These are phyloP conservation scores for Serpula lacrymans DNA, from an alignment of 768 basidiomycete species.

Conservation along the genomic window DNA sequence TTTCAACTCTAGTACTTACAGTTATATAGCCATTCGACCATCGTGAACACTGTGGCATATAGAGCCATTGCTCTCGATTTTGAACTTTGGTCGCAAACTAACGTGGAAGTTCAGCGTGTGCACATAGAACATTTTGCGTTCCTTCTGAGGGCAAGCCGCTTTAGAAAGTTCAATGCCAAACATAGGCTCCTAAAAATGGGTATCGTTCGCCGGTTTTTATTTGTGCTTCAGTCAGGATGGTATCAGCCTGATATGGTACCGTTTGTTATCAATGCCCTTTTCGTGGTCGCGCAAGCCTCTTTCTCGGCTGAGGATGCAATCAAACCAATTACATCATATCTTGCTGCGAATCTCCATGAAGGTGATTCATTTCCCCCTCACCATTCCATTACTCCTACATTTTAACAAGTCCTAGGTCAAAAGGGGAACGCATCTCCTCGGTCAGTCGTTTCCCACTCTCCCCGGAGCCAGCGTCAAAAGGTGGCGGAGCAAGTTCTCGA, in stretches of 20 bases:
- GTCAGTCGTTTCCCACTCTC: constrained; percentile 56
- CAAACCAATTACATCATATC: constrained; percentile 82
- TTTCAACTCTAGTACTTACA: constrained; percentile 2
- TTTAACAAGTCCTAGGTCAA: too few relatives aligned
- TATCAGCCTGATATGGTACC: constrained; percentile 51
- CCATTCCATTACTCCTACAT: neutral
- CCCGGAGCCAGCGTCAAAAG: constrained; percentile 44
- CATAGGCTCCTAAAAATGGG: constrained; percentile 70
- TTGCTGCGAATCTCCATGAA: constrained; percentile 76
- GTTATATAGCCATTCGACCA: constrained; percentile 65
- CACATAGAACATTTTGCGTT: constrained; percentile 82
- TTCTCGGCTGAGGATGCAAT: constrained; percentile 73
- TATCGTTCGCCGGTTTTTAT: constrained; percentile 74
- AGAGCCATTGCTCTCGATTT: constrained; percentile 84
- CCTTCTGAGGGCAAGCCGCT: constrained; percentile 68
- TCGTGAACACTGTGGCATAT: constrained; percentile 82
- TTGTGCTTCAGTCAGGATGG: constrained; percentile 76
- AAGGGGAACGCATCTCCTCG: constrained; percentile 44
- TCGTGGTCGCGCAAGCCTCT: constrained; percentile 56
- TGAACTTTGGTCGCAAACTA: constrained; percentile 79
- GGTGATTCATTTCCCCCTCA: constrained; percentile 24
- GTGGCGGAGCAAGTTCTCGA: constrained; percentile 70
- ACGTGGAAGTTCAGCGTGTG: constrained; percentile 67
- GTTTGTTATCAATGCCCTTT: constrained; percentile 57
- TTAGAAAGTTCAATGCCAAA: constrained; percentile 72